Evolutionary conservation across 2,329 filamentous ascomycete genomes (phyloP).

Genomic region (Pseudopyricularia javanii): DNA sequence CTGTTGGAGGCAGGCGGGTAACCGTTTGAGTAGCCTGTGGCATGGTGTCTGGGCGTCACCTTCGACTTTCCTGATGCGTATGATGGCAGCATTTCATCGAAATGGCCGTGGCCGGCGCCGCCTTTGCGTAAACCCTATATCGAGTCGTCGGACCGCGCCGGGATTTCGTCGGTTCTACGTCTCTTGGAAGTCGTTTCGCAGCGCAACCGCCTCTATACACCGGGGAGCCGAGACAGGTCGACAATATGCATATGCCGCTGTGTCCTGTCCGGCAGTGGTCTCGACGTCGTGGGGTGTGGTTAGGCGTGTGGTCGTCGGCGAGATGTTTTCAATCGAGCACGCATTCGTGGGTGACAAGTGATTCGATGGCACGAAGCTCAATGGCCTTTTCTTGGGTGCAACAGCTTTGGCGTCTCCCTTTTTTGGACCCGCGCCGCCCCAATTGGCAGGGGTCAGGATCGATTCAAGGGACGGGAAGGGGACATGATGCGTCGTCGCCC

Average conservation of each 20-base stretch:
- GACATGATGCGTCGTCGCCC: neutral
- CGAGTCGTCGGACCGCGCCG: neutral
- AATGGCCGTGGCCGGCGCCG: neutral
- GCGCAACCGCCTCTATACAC: conserved; percentile 9
- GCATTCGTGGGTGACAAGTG: neutral
- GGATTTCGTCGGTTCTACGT: neutral
- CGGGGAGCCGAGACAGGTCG: neutral
- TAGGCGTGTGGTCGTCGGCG: neutral
- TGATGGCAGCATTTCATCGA: conserved; percentile 42
- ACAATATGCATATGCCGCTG: neutral
- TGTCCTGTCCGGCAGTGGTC: neutral
- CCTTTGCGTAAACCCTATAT: neutral
- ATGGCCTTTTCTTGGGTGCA: neutral
- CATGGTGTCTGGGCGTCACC: conserved; percentile 79
- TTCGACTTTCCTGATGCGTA: conserved; percentile 43
- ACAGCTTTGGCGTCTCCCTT: neutral
- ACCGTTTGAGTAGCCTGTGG: conserved; percentile 67
- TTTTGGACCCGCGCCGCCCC: neutral
- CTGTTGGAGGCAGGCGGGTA: conserved; percentile 60
- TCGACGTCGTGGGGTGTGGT: neutral
- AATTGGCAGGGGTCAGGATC: neutral
- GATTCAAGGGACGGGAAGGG: neutral
- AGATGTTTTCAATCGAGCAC: neutral
- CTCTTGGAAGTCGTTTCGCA: neutral
- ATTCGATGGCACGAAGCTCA: neutral